phyloP scores from a whole-genome alignment of 768 basidiomycete genomes.

The Collybiopsis luxurians region DNA sequence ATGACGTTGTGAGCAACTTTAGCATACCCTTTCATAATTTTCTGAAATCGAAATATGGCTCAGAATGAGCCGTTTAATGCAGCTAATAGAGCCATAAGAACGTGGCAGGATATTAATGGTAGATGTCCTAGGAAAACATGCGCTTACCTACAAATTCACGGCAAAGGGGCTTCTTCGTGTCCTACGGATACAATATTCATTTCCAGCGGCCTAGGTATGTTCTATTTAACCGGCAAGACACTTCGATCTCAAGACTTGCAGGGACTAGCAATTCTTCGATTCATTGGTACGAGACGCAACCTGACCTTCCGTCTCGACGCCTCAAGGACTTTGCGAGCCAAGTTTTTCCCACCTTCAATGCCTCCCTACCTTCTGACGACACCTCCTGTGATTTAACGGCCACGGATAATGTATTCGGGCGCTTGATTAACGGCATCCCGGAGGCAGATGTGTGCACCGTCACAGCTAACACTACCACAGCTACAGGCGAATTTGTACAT shows the following conservation, averaged over 20 bases:
- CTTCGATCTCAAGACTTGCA: conserved; percentile 2
- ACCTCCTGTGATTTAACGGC: conserved; percentile 39
- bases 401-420: conserved; percentile 43
- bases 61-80: conserved; percentile 45
- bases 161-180: conserved; percentile 39
- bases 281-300: conserved; percentile 34
- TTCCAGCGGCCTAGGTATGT: conserved; percentile 46
- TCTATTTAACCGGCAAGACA: too few species aligned
- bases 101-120: conserved; percentile 35
- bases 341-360: conserved; percentile 33
- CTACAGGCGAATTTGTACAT: conserved; percentile 40
- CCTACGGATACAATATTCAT: conserved; percentile 38
- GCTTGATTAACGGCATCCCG: conserved; percentile 37
- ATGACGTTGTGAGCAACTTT: conserved; percentile 26
- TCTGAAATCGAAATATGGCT: too few species aligned
- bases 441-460: conserved; percentile 26
- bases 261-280: conserved; percentile 20
- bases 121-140: conserved; percentile 39
- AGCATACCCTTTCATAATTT: conserved; percentile 15
- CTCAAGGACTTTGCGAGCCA: conserved; percentile 26
- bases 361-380: conserved; percentile 40
- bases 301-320: conserved; percentile 32
- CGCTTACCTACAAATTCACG: conserved; percentile 47
- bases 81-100: conserved; percentile 32
- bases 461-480: conserved; percentile 19